Percentiles rank a stretch among this genome's conserved stretches.
Conservation (phyloP, 495 filamentous ascomycete species). For the Hypoxylon lienhwacheense region DNA sequence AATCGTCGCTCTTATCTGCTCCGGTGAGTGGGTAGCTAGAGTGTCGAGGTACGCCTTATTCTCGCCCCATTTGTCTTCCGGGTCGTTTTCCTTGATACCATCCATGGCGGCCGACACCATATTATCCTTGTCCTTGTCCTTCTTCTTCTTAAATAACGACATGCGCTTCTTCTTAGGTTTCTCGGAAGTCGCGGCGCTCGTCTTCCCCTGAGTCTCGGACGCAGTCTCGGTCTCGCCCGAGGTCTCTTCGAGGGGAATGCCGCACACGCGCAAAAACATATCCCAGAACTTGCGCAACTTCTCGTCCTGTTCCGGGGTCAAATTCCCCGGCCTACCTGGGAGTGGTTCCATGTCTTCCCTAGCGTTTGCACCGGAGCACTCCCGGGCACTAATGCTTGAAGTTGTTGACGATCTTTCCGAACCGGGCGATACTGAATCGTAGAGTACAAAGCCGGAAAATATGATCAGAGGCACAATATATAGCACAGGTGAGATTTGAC, state of each 20-base stretch:
- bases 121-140: constrained; percentile 58
- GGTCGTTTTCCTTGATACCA: constrained; percentile 52
- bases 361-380: not conserved
- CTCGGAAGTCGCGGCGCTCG: constrained; percentile 45
- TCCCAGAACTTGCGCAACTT: constrained; percentile 89
- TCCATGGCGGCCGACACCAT: constrained; percentile 37
- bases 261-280: constrained; percentile 76
- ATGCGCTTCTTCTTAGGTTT: constrained; percentile 74
- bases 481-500: constrained; percentile 25
- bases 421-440: not conserved
- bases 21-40: constrained; percentile 71
- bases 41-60: constrained; percentile 83
- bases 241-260: constrained; percentile 52
- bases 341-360: constrained; percentile 48
- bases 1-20: constrained; percentile 77
- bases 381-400: not conserved
- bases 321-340: constrained; percentile 80
- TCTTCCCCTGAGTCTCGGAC: constrained; percentile 29
- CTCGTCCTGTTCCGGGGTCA: constrained; percentile 84
- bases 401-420: not conserved
- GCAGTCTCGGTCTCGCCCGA: constrained; percentile 30
- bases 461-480: constrained; percentile 21
- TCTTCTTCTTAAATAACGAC: constrained; percentile 63
- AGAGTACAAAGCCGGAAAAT: constrained; percentile 15
- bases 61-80: constrained; percentile 91